Evolutionary conservation across 2,329 filamentous ascomycete species (phyloP), one percentile per base, ranked within the genome.

Genomic region (Fusarium abutilonis): DNA sequence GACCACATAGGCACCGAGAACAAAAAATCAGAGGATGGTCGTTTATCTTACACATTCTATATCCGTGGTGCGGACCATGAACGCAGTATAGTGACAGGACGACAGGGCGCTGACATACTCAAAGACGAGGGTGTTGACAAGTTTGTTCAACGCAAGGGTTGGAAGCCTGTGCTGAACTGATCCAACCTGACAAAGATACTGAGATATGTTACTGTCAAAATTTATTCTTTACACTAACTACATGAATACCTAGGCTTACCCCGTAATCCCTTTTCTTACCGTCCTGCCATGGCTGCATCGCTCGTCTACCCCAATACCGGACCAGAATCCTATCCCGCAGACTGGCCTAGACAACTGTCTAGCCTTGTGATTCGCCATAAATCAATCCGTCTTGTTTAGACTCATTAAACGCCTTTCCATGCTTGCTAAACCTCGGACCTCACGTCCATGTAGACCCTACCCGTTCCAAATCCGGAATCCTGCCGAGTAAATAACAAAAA

Each of bases 31-130:
- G n/a, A 17, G 5, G 14, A 46, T 13, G 56, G 40, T 9, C 73
- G 76, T 7, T 56, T 80, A 5, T 77, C 75, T 0, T 89, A 85
- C 66, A 78, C 86, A 0, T 91, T 91, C 61, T 80, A 84, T 56
- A 86, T 91, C 2, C 75, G 78, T 8, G 89, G 88, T 0, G 79
- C 81, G 6, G 85, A 88, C 2, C 66, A 78, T 34, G 89, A 91
- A 74, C 78, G 81, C n/a, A 91, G 88, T 69, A 77, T 90, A 3
- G 79, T 91, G 4, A 91, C 88, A 3, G 87, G 86, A 1, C 78
- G 88, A 48, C 75, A 78, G 9, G 86, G 83, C 2, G 74, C 70
- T 5, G 86, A 91, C 21, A 80, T 90, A 4, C 76, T 91, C 42
- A 72, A 68, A 19, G 87, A 91, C 64, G 86, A 89, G 66, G 82